Evolutionary conservation across 2,329 filamentous ascomycete species (phyloP).

Genomic region (Fusarium nurragi): DNA sequence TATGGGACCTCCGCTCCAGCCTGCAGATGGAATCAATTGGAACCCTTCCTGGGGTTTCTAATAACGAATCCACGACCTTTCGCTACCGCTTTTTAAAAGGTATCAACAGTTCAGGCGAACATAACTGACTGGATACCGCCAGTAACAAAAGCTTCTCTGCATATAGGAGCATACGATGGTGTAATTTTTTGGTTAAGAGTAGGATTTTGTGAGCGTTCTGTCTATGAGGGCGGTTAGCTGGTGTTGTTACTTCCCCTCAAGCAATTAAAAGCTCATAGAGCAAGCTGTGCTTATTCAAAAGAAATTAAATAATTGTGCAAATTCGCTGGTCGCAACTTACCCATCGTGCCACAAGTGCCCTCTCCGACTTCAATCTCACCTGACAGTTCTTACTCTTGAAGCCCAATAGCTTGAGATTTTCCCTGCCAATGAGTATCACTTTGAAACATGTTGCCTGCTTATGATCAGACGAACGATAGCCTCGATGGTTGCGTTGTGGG

Average conservation of each 20-base stretch:
- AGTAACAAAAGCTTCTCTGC: slow-evolving; percentile 1
- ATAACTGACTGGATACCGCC: background rate
- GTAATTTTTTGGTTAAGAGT: background rate
- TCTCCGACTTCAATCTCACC: background rate
- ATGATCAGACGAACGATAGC: background rate
- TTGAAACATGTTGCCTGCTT: background rate
- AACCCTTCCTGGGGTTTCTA: slow-evolving; percentile 35
- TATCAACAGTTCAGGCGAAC: background rate
- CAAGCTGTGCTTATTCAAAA: background rate
- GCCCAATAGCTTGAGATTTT: background rate
- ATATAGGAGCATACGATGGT: background rate
- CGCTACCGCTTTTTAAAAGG: background rate
- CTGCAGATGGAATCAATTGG: slow-evolving; percentile 26
- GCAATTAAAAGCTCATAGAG: slow-evolving; percentile 4
- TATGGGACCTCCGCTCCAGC: slow-evolving; percentile 21
- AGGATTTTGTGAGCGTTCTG: slow-evolving; percentile 14
- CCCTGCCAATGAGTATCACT: background rate
- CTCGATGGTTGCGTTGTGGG: background rate
- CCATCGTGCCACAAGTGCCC: background rate
- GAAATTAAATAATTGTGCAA: background rate
- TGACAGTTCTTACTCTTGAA: background rate
- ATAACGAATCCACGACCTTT: slow-evolving; percentile 2
- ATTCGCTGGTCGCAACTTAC: background rate
- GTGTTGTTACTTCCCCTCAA: background rate
- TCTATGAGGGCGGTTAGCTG: slow-evolving; percentile 3